A percentile compares a stretch with the other conserved stretches of the same genome.
Evolutionary conservation across 257 asterid species (phyloP).

Genomic region (Perilla frutescens): DNA sequence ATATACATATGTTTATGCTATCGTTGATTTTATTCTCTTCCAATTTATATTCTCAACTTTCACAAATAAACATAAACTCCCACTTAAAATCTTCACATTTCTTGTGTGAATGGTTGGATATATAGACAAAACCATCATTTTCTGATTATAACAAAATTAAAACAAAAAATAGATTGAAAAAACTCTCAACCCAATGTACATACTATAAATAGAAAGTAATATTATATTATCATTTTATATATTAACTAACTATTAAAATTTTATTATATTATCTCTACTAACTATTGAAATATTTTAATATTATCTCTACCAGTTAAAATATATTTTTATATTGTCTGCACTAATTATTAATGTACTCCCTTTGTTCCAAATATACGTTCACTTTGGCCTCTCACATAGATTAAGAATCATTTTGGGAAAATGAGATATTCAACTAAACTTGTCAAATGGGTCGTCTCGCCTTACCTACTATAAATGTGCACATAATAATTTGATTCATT

Average conservation of each 20-base stretch:
- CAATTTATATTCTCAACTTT: conserved; percentile 18
- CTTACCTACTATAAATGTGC: no score
- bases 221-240: neutral
- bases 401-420: no score
- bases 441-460: no score
- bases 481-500: no score
- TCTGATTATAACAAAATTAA: neutral
- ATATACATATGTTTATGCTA: conserved; percentile 10
- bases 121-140: neutral
- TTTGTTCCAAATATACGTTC: no score
- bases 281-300: neutral
- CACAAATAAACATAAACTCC: neutral
- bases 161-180: neutral
- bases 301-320: neutral
- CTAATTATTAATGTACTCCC: no score
- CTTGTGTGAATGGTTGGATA: neutral
- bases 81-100: conserved; percentile 4
- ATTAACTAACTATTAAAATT: no score
- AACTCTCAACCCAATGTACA: neutral
- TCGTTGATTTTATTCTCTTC: conserved; percentile 6
- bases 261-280: neutral
- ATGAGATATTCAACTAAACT: no score
- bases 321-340: neutral
- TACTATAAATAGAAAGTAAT: neutral
- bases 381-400: no score